Base-by-base conservation (phyloP, 441 rosid species). In the Codiaeum variegatum region DNA sequence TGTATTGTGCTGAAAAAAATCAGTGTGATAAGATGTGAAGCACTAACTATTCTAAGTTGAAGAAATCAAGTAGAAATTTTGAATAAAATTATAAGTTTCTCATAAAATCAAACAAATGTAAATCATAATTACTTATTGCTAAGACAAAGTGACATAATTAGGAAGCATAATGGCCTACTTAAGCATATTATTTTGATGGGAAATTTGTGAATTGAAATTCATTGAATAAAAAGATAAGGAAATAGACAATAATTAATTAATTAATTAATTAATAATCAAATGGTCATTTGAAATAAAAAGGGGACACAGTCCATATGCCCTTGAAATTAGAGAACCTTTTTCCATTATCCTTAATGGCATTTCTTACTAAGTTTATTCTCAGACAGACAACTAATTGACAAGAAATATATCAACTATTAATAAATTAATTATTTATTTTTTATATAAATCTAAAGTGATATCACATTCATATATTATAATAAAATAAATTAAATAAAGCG, bases 381-480 rank as follows among this genome's bases (percentile, higher is more conserved):
- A 62, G 75, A 60, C 74, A 71, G 76, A 78, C 82, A 78, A 73
- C 78, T 74, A 81, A 68, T 75, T 67, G 84, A 79, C 78, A 75
- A 83, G 78, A 58, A 66, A 69, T 66, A 69, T 32, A 32, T 2
- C 36, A 32, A 32, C 36, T 32, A 5, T 32, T 32, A 32, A 2
- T 32, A 2, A 2, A 2, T 51, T 31, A 34, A 52, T 55, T 6
- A 42, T 4, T 6, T 12, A 42, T 32, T 32, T 32, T 42, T 6
- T 42, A 42, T 42, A 1, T 42, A 42, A 6, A 42, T 42, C 5
- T 42, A 31, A 59, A 54, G 72, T 76, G 70, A 52, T 46, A 58
- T 62, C 73, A 34, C 34, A 62, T 69, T 67, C 47, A 67, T 67
- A 29, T n/a, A n/a, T n/a, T n/a, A n/a, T n/a, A n/a, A n/a, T n/a